phyloP scores from a whole-genome alignment of 2,329 filamentous ascomycete genomes.

The Elsinoe arachidis region DNA sequence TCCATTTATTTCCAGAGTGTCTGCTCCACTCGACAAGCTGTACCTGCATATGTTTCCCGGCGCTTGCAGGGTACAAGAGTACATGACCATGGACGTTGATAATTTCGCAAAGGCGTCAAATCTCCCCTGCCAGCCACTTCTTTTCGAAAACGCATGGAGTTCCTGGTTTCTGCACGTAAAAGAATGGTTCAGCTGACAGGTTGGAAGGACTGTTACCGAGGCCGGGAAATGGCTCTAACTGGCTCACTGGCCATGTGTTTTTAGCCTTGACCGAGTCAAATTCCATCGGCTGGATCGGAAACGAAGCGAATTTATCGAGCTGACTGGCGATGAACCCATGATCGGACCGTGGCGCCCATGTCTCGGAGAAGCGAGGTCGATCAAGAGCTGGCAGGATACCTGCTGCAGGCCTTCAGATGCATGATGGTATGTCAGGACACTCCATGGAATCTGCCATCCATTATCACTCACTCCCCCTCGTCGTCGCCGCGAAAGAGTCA shows the following conservation, averaged over 20 bases:
- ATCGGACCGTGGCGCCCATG: background rate
- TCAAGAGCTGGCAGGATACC: no score
- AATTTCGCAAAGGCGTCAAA: background rate
- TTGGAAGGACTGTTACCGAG: background rate
- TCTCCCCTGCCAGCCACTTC: background rate
- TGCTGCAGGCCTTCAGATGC: no score
- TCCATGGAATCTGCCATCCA: no score
- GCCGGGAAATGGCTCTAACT: slow-evolving; percentile 4
- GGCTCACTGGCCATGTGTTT: slow-evolving; percentile 8
- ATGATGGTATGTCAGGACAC: no score
- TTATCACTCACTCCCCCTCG: no score
- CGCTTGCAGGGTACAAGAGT: background rate
- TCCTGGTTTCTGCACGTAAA: background rate
- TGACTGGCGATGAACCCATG: background rate
- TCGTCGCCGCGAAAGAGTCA: no score
- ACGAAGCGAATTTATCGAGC: background rate
- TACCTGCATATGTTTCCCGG: slow-evolving; percentile 5
- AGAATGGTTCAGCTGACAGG: slow-evolving; percentile 1
- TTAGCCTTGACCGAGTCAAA: background rate
- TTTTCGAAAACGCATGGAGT: background rate
- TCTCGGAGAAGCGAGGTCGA: background rate
- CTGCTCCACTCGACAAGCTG: background rate
- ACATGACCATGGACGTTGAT: background rate
- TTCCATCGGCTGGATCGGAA: slow-evolving; percentile 1
- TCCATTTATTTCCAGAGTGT: background rate